These are phyloP conservation scores for Fusarium praegraminearum DNA, from an alignment of 2,329 filamentous ascomycete genomes.

Conservation along the genomic window DNA sequence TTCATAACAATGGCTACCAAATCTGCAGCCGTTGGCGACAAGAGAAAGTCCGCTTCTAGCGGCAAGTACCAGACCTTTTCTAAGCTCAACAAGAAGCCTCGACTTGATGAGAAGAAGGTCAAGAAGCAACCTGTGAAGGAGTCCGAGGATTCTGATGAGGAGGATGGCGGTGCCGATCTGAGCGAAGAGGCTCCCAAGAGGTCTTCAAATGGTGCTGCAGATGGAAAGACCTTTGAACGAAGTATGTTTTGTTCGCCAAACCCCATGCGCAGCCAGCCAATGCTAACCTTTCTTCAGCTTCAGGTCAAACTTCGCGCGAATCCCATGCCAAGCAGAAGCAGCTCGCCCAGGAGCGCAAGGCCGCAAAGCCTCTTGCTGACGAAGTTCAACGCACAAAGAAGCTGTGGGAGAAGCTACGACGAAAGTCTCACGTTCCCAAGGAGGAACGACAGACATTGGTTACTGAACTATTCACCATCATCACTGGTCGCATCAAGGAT, in stretches of 20 bases:
- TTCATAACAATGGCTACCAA: conserved; percentile 62
- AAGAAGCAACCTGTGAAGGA: conserved; percentile 56
- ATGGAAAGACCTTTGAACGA: conserved; percentile 58
- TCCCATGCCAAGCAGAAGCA: conserved; percentile 94
- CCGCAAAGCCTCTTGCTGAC: conserved; percentile 92
- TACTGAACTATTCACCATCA: conserved; percentile 89
- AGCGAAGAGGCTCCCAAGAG: conserved; percentile 56
- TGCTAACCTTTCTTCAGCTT: conserved; percentile 17
- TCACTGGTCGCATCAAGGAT: conserved; percentile 90
- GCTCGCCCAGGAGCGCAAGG: conserved; percentile 87
- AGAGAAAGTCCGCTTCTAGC: conserved; percentile 66
- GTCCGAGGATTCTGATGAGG: conserved; percentile 64
- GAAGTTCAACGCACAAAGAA: conserved; percentile 91
- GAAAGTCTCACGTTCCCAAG: conserved; percentile 92
- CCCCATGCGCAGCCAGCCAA: background rate
- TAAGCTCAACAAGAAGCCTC: conserved; percentile 64
- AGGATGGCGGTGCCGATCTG: conserved; percentile 65
- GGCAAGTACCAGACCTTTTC: conserved; percentile 59
- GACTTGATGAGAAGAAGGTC: conserved; percentile 54
- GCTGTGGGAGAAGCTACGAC: conserved; percentile 92
- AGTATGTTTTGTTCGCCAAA: conserved; percentile 49
- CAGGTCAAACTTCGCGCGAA: conserved; percentile 80
- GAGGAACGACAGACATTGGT: conserved; percentile 90
- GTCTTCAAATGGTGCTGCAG: conserved; percentile 49
- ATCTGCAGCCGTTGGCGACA: conserved; percentile 60